A percentile compares a stretch with the other conserved stretches of the same genome.
Evolutionary conservation across 441 rosid species (phyloP).

Genomic region (Eruca vesicaria): DNA sequence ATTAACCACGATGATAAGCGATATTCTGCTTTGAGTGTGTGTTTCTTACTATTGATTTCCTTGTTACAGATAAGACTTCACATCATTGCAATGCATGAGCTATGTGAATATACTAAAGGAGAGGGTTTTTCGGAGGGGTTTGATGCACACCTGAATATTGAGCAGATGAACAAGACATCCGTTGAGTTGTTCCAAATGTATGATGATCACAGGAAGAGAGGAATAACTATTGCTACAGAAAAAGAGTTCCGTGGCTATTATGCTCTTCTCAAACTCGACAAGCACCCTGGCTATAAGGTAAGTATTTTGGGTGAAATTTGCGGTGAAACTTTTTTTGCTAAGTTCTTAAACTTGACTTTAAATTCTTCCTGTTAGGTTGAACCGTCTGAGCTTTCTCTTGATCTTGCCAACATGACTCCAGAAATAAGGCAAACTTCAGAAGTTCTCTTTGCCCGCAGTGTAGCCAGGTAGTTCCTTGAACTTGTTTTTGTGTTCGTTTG

Average conservation of each 20-base stretch:
- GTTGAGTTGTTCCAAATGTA: constrained; percentile 96
- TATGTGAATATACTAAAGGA: constrained; percentile 92
- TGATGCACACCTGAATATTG: constrained; percentile 98
- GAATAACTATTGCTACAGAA: constrained; percentile 69
- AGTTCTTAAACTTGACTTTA: constrained; percentile 17
- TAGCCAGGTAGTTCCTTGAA: constrained; percentile 73
- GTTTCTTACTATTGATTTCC: constrained; percentile 25
- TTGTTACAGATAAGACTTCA: constrained; percentile 91
- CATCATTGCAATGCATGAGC: constrained; percentile 92
- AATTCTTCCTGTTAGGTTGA: constrained; percentile 69
- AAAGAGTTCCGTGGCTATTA: constrained; percentile 98
- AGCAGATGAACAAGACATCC: constrained; percentile 99
- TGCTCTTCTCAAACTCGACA: constrained; percentile 98
- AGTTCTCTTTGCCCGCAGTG: constrained; percentile 87
- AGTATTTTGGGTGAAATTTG: constrained; percentile 28
- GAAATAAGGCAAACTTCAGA: constrained; percentile 91
- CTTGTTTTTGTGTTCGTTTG: constrained; percentile 17
- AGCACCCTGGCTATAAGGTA: constrained; percentile 98
- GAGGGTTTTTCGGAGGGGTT: constrained; percentile 99
- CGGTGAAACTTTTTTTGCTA: constrained; percentile 14
- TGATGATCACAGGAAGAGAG: constrained; percentile 97
- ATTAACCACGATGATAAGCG: not conserved
- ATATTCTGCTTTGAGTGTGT: constrained; percentile 2
- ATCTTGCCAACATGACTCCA: constrained; percentile 98
- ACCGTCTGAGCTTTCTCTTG: constrained; percentile 97